Evolutionary conservation across 768 basidiomycete genomes (phyloP), one percentile per base, ranked within the genome.

Genomic region (Lentinula edodes): DNA sequence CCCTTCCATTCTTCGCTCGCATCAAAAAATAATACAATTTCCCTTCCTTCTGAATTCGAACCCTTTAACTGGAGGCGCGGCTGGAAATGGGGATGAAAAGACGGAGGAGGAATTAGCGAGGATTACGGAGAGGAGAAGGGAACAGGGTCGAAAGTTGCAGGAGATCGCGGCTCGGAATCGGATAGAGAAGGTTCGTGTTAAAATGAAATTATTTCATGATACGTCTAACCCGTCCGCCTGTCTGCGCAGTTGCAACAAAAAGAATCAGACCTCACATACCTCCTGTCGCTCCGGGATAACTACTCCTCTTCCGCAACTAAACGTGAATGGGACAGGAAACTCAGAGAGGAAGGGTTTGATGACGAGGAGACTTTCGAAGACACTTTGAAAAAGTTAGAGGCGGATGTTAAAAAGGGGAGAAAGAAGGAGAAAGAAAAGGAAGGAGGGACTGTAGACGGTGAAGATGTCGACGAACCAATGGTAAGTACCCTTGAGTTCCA

Each of bases 161-260:
- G 95, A 98, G 72, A 83, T 95, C 66, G 93, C 94, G 32, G 89
- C 91, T 0, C 92, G 88, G 71, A 87, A 87, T 57, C 76, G 96
- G 32, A 76, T 83, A 68, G 95, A 98, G 66, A 98, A 96, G 82
- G 92, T 91, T 35, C 53, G 42, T 1, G 20, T 52, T 35, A 18
- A 5, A 8, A 15, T 45, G 7, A 7, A 12, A 5, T 32, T 43
- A 41, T 15, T 46, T 34, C 34, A 32, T 23, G 51, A 13, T 7
- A 43, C 36, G 23, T 52, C 2, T 41, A 13, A 35, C 36, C 13
- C 6, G 20, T 38, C 12, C n/a, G 10, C 35, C 5, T 20, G 20
- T 36, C 57, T 10, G 9, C 35, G 51, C 42, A 93, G 90, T 78
- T 94, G 13, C 66, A 80, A 23, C 82, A 89, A 69, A 93, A 93